Conservation (phyloP, 2,329 filamentous ascomycete genomes). For the Cyanodermella asteris region DNA sequence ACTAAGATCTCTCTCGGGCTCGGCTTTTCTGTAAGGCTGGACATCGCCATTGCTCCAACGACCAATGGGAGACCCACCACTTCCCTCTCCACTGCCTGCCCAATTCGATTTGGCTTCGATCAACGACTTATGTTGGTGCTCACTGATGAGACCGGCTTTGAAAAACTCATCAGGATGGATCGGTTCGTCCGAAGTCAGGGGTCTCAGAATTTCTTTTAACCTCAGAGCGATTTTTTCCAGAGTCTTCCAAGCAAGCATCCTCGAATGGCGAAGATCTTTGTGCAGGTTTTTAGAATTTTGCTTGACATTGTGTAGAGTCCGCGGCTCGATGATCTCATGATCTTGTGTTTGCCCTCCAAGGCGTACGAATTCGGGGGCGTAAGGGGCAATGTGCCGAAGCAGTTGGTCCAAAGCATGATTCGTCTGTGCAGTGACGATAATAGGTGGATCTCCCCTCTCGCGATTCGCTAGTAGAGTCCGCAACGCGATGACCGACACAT, state of each 20-base stretch:
- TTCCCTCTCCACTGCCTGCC: too few relatives aligned
- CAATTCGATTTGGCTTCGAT: conserved; percentile 23
- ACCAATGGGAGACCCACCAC: too few relatives aligned
- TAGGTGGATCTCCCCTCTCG: conserved; percentile 34
- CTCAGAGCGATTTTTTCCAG: conserved; percentile 22
- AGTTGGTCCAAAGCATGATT: conserved; percentile 83
- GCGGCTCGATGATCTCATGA: conserved; percentile 35
- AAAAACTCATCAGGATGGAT: conserved; percentile 34
- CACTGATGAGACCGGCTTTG: conserved; percentile 34
- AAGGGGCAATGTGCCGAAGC: conserved; percentile 38
- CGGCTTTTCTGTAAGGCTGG: too few relatives aligned
- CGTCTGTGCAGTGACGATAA: conserved; percentile 67
- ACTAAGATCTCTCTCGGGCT: conserved; percentile 11
- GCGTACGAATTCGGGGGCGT: conserved; percentile 41
- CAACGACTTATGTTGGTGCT: conserved; percentile 42
- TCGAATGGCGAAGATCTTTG: too few relatives aligned
- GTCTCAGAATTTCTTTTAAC: conserved; percentile 20
- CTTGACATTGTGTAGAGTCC: conserved; percentile 41
- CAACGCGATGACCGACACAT: conserved; percentile 53
- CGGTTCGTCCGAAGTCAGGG: conserved; percentile 26
- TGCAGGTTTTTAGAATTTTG: conserved; percentile 3
- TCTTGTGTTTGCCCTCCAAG: conserved; percentile 51
- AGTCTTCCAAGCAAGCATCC: too few relatives aligned
- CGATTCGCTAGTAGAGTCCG: conserved; percentile 42
- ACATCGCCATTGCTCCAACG: conserved; percentile 25